Base-by-base conservation (phyloP, 2,329 filamentous ascomycete genomes). In the Fusarium transvaalense region DNA sequence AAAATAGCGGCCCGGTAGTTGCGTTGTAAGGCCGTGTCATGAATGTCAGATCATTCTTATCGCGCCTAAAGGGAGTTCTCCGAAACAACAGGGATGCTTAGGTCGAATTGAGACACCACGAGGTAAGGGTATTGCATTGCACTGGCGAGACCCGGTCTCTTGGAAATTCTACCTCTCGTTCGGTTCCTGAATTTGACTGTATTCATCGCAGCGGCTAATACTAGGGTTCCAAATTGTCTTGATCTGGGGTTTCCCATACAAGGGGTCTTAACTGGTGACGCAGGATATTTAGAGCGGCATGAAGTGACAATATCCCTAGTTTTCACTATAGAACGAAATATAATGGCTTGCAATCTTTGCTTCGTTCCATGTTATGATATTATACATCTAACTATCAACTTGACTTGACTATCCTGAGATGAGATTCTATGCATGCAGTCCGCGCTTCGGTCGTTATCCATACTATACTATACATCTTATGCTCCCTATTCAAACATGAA, bases 11-110 rank as follows among this genome's bases (percentile, higher is more conserved):
- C 38, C 58, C 61, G 64, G 72, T 72, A 74, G 68, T 74, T 72
- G 51, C 27, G 50, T 42, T 53, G 43, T 57, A 57, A 25, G 19
- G 34, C 39, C 37, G 39, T 63, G 59, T 41, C 65, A 73, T 61
- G 13, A 6, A 42, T 42, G 63, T 74, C 72, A 74, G 72, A 74
- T 74, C 71, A 74, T 74, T 62, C 72, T 74, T 74, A 74, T 74
- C 72, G 72, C 51, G 39, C 51, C 47, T 68, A 51, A 66, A 63
- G 51, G 56, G 66, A 66, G 64, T 51, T 56, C 56, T 45, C 66
- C 66, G 65, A 66, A 52, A 39, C 19, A 58, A 34, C 60, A 68
- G 50, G 66, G 66, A 54, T 68, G 5, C 34, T 39, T 23, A 34
- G 17, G 23, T 37, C 32, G 32, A 45, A 25, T 45, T 21, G 17